Base-by-base conservation (phyloP, 2,329 filamentous ascomycete genomes). In the Colletotrichum sp. region DNA sequence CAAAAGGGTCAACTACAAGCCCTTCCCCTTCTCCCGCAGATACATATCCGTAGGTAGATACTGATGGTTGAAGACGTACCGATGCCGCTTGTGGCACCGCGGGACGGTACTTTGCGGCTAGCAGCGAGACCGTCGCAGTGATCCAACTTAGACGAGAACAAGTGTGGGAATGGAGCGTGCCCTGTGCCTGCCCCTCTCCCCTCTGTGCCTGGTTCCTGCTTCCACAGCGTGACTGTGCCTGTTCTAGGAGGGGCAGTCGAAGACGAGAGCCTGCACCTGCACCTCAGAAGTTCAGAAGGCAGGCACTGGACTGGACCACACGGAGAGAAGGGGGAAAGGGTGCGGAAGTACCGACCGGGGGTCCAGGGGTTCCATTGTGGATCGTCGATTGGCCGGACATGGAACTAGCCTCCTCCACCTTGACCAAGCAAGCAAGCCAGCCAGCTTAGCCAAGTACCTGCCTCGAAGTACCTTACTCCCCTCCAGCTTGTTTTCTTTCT, bases 351-450 rank as follows among this genome's bases (percentile, higher is more conserved):
- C 64, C 71, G 59, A 71, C 71, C 52, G 59, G 71, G 71, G 71
- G n/a, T 70, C 69, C 55, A 63, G 61, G 61, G 34, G 28, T 55
- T 9, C 28, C 21, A 14, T 32, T 69, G 52, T 66, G 68, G 59
- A 71, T 71, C 72, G 61, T 68, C 72, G 68, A 74, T 74, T 74
- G 72, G 61, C 68, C 72, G 68, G 48, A 71, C 72, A 65, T 66
- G 72, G 61, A 66, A 32, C 30, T 69, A 69, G 38, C 61, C 58
- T 52, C 24, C 16, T 55, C 36, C 21, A n/a, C 52, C 38, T 61
- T 21, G 18, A 48, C 38, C 38, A 48, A 48, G 38, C 38, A 43
- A n/a, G 36, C 14, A 18, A 43, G 18, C 38, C 38, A 43, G 38
- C 38, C 16, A 43, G 38, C 38, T n/a, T 43, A 18, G 38, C 38